phyloP scores from a whole-genome alignment of 176 grass and related monocot genomes.

The Sorghum bicolor region DNA sequence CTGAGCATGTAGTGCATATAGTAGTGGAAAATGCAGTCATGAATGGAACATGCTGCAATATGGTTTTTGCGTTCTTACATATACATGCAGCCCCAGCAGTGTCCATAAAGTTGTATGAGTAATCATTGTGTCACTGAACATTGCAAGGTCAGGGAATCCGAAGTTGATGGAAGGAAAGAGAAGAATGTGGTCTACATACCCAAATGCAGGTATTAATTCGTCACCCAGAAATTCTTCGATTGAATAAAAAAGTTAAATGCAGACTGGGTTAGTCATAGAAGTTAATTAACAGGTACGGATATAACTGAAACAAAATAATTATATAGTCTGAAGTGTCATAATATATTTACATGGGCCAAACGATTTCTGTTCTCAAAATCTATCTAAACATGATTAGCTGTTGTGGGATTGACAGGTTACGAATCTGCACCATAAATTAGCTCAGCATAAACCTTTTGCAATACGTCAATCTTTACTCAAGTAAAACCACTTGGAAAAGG shows the following conservation, averaged over 20 bases:
- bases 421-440: conserved; percentile 6
- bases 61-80: not conserved
- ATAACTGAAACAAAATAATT: not conserved
- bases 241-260: not conserved
- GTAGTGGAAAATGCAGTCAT: conserved; percentile 26
- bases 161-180: conserved; percentile 75
- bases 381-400: not conserved
- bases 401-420: not conserved
- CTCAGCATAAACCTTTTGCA: conserved; percentile 8
- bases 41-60: conserved; percentile 23
- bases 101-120: conserved; percentile 17
- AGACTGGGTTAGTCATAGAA: not conserved
- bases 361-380: not conserved
- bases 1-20: not conserved
- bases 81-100: not conserved
- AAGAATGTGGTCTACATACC: conserved; percentile 95
- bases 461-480: conserved; percentile 37
- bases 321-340: too few relatives aligned
- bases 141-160: conserved; percentile 80
- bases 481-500: conserved; percentile 42
- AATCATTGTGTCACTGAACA: conserved; percentile 48
- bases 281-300: not conserved
- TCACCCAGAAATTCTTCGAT: not conserved
- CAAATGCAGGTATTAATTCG: conserved; percentile 79
- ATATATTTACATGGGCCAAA: not conserved